phyloP scores from a whole-genome alignment of 352 stramenopile species.

The Pythium plurisporium region DNA sequence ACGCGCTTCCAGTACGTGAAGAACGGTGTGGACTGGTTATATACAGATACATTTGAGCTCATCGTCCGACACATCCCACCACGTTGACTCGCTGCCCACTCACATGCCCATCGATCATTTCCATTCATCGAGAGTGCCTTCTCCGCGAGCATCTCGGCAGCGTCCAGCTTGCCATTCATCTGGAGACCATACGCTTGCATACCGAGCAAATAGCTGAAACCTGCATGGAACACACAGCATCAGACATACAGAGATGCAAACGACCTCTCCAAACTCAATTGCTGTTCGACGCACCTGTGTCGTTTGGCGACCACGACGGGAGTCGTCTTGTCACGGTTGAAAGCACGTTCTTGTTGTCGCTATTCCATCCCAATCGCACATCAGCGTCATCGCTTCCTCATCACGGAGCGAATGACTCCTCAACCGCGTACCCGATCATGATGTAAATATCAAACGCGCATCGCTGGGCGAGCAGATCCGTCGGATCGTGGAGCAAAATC shows the following conservation, averaged over 20 bases:
- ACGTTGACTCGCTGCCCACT: constrained; percentile 8
- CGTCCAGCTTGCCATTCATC: constrained; percentile 54
- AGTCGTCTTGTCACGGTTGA: constrained; percentile 64
- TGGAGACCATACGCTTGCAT: constrained; percentile 86
- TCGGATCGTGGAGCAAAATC: constrained; percentile 61
- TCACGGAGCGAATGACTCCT: not conserved
- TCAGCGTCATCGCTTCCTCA: not conserved
- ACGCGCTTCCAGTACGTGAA: constrained; percentile 70
- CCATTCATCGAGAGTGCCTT: constrained; percentile 82
- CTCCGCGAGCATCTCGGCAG: constrained; percentile 61
- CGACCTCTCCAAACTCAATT: not conserved
- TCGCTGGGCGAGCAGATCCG: constrained; percentile 68
- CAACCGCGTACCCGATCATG: constrained; percentile 54
- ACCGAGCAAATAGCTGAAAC: constrained; percentile 71
- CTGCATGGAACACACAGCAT: not conserved
- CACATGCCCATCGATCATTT: constrained; percentile 83
- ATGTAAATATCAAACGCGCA: constrained; percentile 77
- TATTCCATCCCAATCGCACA: constrained; percentile 14
- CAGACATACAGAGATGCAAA: not conserved
- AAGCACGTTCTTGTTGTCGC: constrained; percentile 76
- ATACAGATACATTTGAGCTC: too few species aligned
- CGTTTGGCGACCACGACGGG: constrained; percentile 71
- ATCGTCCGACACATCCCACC: too few species aligned
- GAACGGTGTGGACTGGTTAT: constrained; percentile 67
- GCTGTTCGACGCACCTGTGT: constrained; percentile 28